Conservation (phyloP, 768 basidiomycete genomes). For the Suillus weaverae region DNA sequence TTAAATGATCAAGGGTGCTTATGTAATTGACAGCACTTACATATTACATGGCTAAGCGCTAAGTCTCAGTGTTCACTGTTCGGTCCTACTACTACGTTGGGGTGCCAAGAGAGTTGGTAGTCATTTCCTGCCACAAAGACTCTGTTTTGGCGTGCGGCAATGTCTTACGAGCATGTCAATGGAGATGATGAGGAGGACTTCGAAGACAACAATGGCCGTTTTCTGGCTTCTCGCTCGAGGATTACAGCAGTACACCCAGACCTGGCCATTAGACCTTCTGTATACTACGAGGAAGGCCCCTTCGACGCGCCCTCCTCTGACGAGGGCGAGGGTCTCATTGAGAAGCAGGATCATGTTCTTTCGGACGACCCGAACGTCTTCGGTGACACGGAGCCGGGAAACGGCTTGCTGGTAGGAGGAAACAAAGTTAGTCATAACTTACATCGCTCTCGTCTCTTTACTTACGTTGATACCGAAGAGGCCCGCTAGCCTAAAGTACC, state of each 20-base stretch:
- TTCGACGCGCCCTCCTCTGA: constrained; percentile 83
- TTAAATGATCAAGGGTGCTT: neutral
- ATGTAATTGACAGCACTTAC: neutral
- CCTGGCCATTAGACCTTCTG: constrained; percentile 27
- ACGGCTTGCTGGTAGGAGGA: constrained; percentile 36
- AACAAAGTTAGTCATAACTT: constrained; percentile 32
- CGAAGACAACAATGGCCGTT: constrained; percentile 9
- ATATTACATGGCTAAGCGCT: no score
- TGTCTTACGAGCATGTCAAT: constrained; percentile 36
- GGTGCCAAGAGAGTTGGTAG: neutral
- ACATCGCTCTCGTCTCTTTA: constrained; percentile 4
- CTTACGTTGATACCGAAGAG: constrained; percentile 33
- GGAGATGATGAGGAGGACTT: constrained; percentile 27
- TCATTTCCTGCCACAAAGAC: neutral
- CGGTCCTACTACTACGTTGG: neutral
- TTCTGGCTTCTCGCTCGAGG: constrained; percentile 8
- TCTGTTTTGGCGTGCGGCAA: constrained; percentile 12
- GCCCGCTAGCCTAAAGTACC: constrained; percentile 54
- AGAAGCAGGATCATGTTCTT: constrained; percentile 38
- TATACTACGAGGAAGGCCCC: constrained; percentile 74
- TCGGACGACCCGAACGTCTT: constrained; percentile 19
- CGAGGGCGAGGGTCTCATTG: constrained; percentile 55
- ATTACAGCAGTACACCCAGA: constrained; percentile 9
- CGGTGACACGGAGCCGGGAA: constrained; percentile 28
- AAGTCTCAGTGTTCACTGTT: neutral